Conservation (phyloP, 371 early-diverging fungal genomes). For the Choanephora cucurbitarum region DNA sequence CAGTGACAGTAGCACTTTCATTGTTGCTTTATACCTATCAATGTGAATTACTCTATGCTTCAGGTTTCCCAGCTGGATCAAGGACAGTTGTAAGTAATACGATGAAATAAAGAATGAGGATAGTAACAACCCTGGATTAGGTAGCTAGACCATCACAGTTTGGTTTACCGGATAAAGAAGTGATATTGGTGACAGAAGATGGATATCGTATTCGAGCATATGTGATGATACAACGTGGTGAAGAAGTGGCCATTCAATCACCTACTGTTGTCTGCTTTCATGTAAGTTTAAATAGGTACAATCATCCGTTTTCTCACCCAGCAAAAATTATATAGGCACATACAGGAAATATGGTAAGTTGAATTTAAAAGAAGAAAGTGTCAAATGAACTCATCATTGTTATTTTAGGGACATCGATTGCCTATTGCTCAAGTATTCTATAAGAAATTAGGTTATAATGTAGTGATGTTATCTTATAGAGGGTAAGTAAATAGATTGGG, state of each 20-base stretch:
- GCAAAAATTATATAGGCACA: slow-evolving; percentile 86
- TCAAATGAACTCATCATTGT: slow-evolving; percentile 4
- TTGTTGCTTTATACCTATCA: slow-evolving; percentile 44
- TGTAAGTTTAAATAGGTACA: slow-evolving; percentile 43
- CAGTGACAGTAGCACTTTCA: slow-evolving; percentile 26
- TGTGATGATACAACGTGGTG: slow-evolving; percentile 64
- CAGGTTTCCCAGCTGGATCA: slow-evolving; percentile 49
- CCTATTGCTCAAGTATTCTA: slow-evolving; percentile 83
- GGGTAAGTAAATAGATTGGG: slow-evolving; percentile 62
- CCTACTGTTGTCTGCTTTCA: slow-evolving; percentile 86
- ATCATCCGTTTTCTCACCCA: slow-evolving; percentile 1
- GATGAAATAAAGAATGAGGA: background rate
- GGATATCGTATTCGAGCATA: slow-evolving; percentile 77
- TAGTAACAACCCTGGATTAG: slow-evolving; percentile 32
- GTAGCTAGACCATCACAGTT: slow-evolving; percentile 74
- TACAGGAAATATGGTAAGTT: slow-evolving; percentile 91
- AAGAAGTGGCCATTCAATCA: slow-evolving; percentile 55
- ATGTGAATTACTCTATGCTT: slow-evolving; percentile 48
- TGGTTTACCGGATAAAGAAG: slow-evolving; percentile 74
- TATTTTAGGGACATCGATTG: slow-evolving; percentile 78
- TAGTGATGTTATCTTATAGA: slow-evolving; percentile 95
- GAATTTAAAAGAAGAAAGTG: background rate
- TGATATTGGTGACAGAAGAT: slow-evolving; percentile 78
- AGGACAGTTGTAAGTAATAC: slow-evolving; percentile 41
- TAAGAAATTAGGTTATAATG: slow-evolving; percentile 72